Conservation (phyloP, 257 asterid genomes). For the Solanum virginianum region DNA sequence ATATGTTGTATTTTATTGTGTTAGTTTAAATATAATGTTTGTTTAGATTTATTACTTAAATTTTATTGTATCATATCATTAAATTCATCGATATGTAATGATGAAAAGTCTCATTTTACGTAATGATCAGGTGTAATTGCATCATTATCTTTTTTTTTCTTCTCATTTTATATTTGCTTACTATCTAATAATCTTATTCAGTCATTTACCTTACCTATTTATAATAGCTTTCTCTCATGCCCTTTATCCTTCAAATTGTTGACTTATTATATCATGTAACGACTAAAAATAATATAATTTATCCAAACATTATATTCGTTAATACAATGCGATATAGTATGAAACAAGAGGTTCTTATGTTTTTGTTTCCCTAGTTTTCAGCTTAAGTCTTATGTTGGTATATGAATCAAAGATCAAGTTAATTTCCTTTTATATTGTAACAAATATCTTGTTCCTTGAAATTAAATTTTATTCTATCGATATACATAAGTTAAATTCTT, state of each 20-base stretch:
- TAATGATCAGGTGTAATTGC: too few species aligned
- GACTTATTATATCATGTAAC: accelerated
- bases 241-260: not conserved
- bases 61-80: not conserved
- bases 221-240: accelerated
- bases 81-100: accelerated
- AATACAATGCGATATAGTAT: not conserved
- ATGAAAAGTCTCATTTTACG: not conserved
- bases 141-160: too few species aligned
- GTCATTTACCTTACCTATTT: not conserved
- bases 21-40: not conserved
- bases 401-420: not conserved
- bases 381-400: not conserved
- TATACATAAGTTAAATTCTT: not conserved
- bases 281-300: accelerated
- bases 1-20: not conserved
- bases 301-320: accelerated
- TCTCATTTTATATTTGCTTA: not conserved
- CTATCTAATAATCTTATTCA: too few species aligned
- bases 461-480: accelerated
- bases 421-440: not conserved
- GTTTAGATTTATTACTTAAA: not conserved
- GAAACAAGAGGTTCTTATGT: too few species aligned
- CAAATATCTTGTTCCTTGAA: not conserved
- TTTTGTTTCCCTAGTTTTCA: not conserved